These are phyloP conservation scores for Rubroshorea leprosula DNA, from an alignment of 345 rosid species.

Conservation along the genomic window DNA sequence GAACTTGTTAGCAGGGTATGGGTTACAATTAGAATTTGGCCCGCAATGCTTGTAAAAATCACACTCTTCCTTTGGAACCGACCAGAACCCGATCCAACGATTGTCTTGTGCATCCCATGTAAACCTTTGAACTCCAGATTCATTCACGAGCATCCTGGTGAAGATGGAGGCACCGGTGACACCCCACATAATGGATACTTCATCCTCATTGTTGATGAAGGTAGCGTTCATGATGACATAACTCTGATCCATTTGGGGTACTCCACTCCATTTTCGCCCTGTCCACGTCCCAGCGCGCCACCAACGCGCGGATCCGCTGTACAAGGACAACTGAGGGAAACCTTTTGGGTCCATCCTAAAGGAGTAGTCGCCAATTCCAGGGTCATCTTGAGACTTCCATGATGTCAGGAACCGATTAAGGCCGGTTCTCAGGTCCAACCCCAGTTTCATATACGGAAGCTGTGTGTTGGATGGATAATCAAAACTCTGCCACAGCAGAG, in stretches of 20 bases:
- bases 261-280: constrained; percentile 59
- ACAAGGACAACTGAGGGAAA: constrained; percentile 42
- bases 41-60: constrained; percentile 61
- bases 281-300: constrained; percentile 68
- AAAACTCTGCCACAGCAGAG: constrained; percentile 61
- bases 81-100: constrained; percentile 42
- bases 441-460: constrained; percentile 64
- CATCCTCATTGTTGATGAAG: constrained; percentile 24
- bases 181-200: constrained; percentile 30
- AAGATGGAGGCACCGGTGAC: constrained; percentile 24
- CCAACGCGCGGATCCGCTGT: constrained; percentile 21
- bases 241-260: constrained; percentile 51
- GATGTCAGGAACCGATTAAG: constrained; percentile 34
- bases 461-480: constrained; percentile 56
- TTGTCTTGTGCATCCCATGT: constrained; percentile 40
- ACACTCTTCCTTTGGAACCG: constrained; percentile 54
- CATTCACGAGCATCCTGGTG: constrained; percentile 47
- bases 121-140: constrained; percentile 36
- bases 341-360: constrained; percentile 39
- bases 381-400: constrained; percentile 53
- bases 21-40: constrained; percentile 38
- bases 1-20: constrained; percentile 18
- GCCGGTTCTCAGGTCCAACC: constrained; percentile 33
- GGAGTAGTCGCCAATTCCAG: constrained; percentile 37
- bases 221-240: constrained; percentile 28